Evolutionary conservation across 169 alveolate species (phyloP), one percentile per base, ranked within the genome.

Genomic region (Eimeria tenella): DNA sequence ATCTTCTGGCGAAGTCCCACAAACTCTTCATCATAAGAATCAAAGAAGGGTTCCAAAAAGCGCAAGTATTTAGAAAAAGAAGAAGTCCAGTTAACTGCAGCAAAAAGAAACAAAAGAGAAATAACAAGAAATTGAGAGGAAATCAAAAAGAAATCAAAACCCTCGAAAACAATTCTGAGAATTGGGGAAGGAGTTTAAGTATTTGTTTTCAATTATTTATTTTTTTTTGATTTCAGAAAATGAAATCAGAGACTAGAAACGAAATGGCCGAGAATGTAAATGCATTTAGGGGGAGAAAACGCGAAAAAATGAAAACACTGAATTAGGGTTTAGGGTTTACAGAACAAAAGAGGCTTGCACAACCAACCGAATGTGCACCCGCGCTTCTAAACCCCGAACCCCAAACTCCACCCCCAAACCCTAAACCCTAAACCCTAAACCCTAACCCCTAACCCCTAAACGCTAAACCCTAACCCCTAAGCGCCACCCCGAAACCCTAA

Each of bases 31-130:
- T 98, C 99, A 92, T 96, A 97, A 21, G 97, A 96, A 95, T 98
- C 99, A 95, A 98, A 99, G 95, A 97, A 99, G 42, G 98, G 98
- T 95, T 99, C 99, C 77, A 99, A 95, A 74, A 97, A 97, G 96
- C 99, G 98, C 94, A 98, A 99, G 97, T 99, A 99, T 96, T 99
- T 99, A 23, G 99, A 97, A 96, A 98, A 98, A 53, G 99, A 98
- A 13, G 99, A 99, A 17, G 98, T 96, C 99, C 99, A 99, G 97
- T 99, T 99, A 53, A 99, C 99, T 89, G 95, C 6, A 63, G 21
- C 10, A 7, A 1, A 23, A 60, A 60, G 70, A 15, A 15, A 60
- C 6, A 23, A 8, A 17, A 11, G 19, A n/a, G 42, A 68, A 2
- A 68, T 11, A 13, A 9, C 1, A 8, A n/a, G 50, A 13, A 5